phyloP scores from a whole-genome alignment of 2,329 filamentous ascomycete species.

The Calonectria henricotiae region DNA sequence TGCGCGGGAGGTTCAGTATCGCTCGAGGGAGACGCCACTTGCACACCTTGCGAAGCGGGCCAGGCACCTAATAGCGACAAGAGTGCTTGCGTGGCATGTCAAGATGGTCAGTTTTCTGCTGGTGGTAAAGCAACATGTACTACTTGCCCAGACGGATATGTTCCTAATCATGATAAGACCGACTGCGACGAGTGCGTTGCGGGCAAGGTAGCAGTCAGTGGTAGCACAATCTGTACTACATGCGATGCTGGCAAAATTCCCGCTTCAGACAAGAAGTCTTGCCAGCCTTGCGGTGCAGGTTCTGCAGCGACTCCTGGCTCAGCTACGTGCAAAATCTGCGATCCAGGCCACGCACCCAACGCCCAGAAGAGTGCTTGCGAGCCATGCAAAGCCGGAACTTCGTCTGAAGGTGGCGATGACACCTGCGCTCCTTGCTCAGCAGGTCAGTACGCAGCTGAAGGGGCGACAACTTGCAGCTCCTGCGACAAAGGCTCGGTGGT shows the following conservation, averaged over 20 bases:
- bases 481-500: neutral
- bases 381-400: neutral
- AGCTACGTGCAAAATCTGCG: neutral
- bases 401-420: neutral
- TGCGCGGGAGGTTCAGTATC: no score
- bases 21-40: no score
- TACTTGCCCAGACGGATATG: neutral
- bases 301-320: neutral
- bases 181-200: neutral
- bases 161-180: neutral
- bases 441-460: neutral
- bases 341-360: neutral
- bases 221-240: neutral
- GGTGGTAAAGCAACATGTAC: neutral
- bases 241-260: neutral
- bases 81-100: neutral
- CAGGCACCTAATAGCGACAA: no score
- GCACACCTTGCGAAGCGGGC: no score
- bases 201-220: neutral
- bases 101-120: neutral
- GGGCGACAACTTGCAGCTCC: neutral
- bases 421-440: neutral
- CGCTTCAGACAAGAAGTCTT: neutral
- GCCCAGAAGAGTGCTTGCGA: neutral
- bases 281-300: neutral